Percentiles rank a stretch among this genome's conserved stretches.
phyloP scores from a whole-genome alignment of 2,329 filamentous ascomycete species.

The Epichloe coenophiala region DNA sequence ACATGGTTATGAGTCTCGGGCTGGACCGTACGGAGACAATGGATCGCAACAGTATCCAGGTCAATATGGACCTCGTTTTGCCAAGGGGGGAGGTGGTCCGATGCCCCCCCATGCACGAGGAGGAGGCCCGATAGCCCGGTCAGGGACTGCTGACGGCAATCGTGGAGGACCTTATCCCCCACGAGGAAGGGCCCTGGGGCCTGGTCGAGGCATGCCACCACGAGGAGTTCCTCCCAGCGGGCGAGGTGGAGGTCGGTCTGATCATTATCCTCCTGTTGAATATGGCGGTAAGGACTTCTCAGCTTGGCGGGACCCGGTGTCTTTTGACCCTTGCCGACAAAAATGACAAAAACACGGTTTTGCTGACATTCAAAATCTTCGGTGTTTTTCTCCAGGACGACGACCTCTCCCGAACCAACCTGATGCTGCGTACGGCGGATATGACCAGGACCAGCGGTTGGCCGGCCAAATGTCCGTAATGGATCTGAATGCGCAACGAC shows the following conservation, averaged over 20 bases:
- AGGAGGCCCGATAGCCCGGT: conserved; percentile 30
- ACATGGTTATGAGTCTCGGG: conserved; percentile 32
- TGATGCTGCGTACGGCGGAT: conserved; percentile 10
- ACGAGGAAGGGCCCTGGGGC: conserved; percentile 17
- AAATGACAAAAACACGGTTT: background rate
- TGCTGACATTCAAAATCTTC: background rate
- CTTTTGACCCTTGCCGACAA: background rate
- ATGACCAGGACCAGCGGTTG: conserved; percentile 18
- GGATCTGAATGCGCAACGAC: conserved; percentile 18
- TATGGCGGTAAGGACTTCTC: conserved; percentile 3
- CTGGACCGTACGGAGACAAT: conserved; percentile 22
- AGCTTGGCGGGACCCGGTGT: background rate
- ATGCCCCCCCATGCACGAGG: conserved; percentile 32
- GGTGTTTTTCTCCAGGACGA: conserved; percentile 11
- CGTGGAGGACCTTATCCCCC: conserved; percentile 26
- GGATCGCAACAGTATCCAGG: conserved; percentile 24
- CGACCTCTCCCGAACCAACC: conserved; percentile 9
- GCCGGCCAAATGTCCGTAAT: conserved; percentile 22
- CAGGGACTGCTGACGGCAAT: conserved; percentile 24
- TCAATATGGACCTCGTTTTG: conserved; percentile 25
- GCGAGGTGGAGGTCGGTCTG: conserved; percentile 1
- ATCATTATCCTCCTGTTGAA: conserved; percentile 2
- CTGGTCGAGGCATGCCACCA: conserved; percentile 13
- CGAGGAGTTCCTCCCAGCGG: background rate
- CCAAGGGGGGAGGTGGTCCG: conserved; percentile 27